phyloP scores from a whole-genome alignment of 2,329 filamentous ascomycete genomes.

The Pseudogymnoascus sp. region DNA sequence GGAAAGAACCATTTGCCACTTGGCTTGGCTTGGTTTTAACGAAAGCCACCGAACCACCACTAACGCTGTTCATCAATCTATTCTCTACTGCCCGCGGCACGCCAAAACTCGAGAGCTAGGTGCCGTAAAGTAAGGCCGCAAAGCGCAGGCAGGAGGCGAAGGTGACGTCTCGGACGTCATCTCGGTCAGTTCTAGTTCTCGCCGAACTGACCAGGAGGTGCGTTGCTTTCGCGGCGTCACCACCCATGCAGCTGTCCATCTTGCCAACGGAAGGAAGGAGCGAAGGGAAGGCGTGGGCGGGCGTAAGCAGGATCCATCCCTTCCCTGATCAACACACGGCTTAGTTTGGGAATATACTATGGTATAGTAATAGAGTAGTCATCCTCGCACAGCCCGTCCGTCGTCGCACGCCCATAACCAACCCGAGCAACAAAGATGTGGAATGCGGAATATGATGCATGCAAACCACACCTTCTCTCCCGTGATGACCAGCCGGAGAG shows the following conservation, averaged over 20 bases:
- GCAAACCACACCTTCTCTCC: background rate
- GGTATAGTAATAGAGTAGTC: background rate
- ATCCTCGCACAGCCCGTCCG: background rate
- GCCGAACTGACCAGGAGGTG: background rate
- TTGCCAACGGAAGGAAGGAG: background rate
- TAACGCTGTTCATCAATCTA: background rate
- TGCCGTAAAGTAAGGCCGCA: background rate
- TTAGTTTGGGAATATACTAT: background rate
- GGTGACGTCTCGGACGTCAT: background rate
- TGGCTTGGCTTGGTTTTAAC: background rate
- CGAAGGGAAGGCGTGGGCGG: background rate
- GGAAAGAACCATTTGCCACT: background rate
- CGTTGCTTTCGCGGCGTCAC: background rate
- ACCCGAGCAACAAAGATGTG: background rate
- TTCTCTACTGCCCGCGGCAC: background rate
- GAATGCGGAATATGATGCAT: slow-evolving; percentile 1
- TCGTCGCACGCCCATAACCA: background rate
- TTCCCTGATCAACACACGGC: background rate
- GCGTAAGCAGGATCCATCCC: background rate
- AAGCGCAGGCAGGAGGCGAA: background rate
- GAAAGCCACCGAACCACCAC: background rate
- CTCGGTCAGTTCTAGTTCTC: background rate
- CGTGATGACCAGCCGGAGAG: background rate
- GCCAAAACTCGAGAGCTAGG: background rate
- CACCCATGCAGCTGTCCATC: background rate